phyloP scores from a whole-genome alignment of 1,284 basidiomycete species.

The Lentinula novae-zelandiae region DNA sequence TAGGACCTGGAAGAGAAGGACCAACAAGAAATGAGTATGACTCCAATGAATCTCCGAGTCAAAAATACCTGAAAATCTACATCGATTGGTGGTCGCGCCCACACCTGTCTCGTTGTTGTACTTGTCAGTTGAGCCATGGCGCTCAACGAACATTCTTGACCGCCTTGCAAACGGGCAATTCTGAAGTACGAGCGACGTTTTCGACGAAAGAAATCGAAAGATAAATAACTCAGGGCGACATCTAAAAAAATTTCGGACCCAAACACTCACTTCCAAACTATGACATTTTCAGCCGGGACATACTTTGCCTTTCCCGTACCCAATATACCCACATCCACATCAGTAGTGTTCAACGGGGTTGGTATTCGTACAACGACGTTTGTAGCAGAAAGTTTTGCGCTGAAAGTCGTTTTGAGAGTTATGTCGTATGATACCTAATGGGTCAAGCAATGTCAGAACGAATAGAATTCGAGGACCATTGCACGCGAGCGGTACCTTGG shows the following conservation, averaged over 20 bases:
- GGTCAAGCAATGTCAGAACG: background rate
- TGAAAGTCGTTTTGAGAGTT: conserved; percentile 87
- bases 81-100: conserved; percentile 97
- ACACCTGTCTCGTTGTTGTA: conserved; percentile 89
- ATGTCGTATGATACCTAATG: conserved; percentile 81
- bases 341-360: conserved; percentile 92
- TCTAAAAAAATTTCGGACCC: too few relatives aligned
- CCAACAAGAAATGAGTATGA: background rate
- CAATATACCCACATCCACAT: conserved; percentile 82
- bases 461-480: background rate
- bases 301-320: conserved; percentile 96
- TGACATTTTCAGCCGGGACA: conserved; percentile 91
- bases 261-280: conserved; percentile 91
- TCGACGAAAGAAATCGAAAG: too few relatives aligned
- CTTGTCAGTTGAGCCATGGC: conserved; percentile 83
- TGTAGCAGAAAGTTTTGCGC: conserved; percentile 89
- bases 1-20: conserved; percentile 87
- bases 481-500: conserved; percentile 34
- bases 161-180: conserved; percentile 90
- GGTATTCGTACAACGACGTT: conserved; percentile 93
- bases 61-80: conserved; percentile 87
- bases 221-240: too few relatives aligned
- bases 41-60: too few relatives aligned
- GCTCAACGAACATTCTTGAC: conserved; percentile 84
- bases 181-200: conserved; percentile 36